Conservation (phyloP, 2,329 filamentous ascomycete species). For the Xylaria hypoxylon region DNA sequence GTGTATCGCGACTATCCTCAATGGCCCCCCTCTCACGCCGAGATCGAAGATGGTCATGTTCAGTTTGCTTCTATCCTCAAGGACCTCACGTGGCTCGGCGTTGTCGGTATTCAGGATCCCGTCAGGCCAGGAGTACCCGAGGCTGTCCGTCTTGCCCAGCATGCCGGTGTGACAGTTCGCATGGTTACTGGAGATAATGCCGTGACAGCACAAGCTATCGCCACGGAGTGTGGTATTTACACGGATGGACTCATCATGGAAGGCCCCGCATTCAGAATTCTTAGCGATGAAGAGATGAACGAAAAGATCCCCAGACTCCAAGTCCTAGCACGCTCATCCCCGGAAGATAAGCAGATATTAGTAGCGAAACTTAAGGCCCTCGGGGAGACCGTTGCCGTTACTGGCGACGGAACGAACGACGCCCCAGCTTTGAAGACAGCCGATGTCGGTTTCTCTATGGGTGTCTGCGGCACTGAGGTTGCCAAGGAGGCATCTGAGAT, state of each 20-base stretch:
- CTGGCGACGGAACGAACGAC: constrained; percentile 76
- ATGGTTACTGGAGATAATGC: constrained; percentile 83
- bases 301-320: constrained; percentile 68
- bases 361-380: constrained; percentile 71
- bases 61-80: constrained; percentile 72
- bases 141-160: constrained; percentile 74
- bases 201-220: constrained; percentile 78
- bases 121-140: constrained; percentile 74
- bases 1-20: constrained; percentile 78
- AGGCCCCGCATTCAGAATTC: constrained; percentile 73
- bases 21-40: constrained; percentile 77
- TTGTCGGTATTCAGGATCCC: constrained; percentile 81
- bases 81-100: constrained; percentile 78
- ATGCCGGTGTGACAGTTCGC: constrained; percentile 76
- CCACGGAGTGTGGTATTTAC: constrained; percentile 77
- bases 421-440: constrained; percentile 73
- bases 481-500: constrained; percentile 77
- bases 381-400: constrained; percentile 72
- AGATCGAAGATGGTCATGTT: constrained; percentile 69
- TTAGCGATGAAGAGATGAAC: constrained; percentile 70
- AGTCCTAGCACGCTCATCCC: constrained; percentile 73
- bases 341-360: constrained; percentile 74
- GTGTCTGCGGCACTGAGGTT: constrained; percentile 73
- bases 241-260: constrained; percentile 74
- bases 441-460: constrained; percentile 77